Evolutionary conservation across 2,329 filamentous ascomycete genomes (phyloP), one percentile per base, ranked within the genome.

Genomic region (Raffaelea deltoideospora): DNA sequence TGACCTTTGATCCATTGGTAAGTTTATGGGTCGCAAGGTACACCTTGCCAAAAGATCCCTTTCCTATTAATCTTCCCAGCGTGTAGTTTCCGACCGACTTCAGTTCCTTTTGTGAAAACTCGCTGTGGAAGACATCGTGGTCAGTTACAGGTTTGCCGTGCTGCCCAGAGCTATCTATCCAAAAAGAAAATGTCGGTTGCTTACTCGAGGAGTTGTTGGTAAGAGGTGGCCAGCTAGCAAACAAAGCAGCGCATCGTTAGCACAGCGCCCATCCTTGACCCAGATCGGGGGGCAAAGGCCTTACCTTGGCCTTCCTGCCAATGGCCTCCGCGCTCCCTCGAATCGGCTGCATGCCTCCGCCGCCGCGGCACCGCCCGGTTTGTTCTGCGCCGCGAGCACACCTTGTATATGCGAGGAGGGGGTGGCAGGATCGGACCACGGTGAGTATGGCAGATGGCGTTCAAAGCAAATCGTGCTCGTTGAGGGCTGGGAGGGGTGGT

Each of bases 21-120:
- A 98, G 84, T 59, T 95, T 96, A 59, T 98, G 90, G 32, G 79
- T 76, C 40, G 88, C 90, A 41, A 98, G 69, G 58, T 98, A 98
- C 51, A 98, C 90, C 61, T 95, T 96, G 50, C 90, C 90, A 59
- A 98, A 98, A 45, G 87, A 95, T 40, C 90, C 90, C 55, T 96
- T 98, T 47, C 90, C 90, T 54, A 98, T 94, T 40, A 98, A 67
- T 41, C 78, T 78, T 32, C 90, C 90, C 39, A 98, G 71, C 26
- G 78, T 79, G 59, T 98, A 98, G 63, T 95, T 96, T 48, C 90
- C 90, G 42, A 98, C 90, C 37, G 79, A 84, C 51, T 81, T 79
- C 47, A 98, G 74, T 46, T 98, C 88, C 55, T 80, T 81, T 49
- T 83, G 85, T 42, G 84, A 79, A 64, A 98, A 98, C 61, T 96